Evolutionary conservation across 306 rosid species (phyloP).

Genomic region (Betula pendula): DNA sequence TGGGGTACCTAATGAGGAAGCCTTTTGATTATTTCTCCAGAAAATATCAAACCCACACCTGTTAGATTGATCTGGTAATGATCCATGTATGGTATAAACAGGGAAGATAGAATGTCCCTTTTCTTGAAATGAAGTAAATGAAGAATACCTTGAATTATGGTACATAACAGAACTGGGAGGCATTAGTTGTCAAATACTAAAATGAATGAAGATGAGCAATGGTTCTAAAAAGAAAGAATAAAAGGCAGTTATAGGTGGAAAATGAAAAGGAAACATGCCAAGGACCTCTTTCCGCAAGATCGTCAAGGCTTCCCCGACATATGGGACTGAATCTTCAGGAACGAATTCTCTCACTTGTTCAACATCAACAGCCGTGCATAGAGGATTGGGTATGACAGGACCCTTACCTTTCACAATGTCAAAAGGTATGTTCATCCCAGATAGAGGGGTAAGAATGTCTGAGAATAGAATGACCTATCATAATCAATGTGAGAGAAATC

Average conservation of each 20-base stretch:
- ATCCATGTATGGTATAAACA: conserved; percentile 1
- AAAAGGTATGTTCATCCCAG: conserved; percentile 97
- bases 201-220: conserved; percentile 13
- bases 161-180: conserved; percentile 8
- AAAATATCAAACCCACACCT: conserved; percentile 15
- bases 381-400: conserved; percentile 79
- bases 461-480: conserved; percentile 93
- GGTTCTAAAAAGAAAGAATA: conserved; percentile 11
- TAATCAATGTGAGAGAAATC: conserved; percentile 24
- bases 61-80: not conserved
- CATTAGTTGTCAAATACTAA: conserved; percentile 16
- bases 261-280: conserved; percentile 19
- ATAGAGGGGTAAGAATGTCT: conserved; percentile 93
- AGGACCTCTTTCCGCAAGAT: conserved; percentile 84
- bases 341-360: conserved; percentile 77
- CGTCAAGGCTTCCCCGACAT: conserved; percentile 89
- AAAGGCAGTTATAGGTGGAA: conserved; percentile 13
- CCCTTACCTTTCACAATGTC: conserved; percentile 98
- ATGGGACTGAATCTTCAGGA: conserved; percentile 96
- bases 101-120: not conserved
- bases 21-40: conserved; percentile 6
- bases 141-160: conserved; percentile 2
- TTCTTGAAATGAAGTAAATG: conserved; percentile 2
- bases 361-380: conserved; percentile 63
- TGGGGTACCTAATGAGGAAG: conserved; percentile 3